These are phyloP conservation scores for Hyaloscypha variabilis DNA, from an alignment of 495 filamentous ascomycete species.

Conservation along the genomic window DNA sequence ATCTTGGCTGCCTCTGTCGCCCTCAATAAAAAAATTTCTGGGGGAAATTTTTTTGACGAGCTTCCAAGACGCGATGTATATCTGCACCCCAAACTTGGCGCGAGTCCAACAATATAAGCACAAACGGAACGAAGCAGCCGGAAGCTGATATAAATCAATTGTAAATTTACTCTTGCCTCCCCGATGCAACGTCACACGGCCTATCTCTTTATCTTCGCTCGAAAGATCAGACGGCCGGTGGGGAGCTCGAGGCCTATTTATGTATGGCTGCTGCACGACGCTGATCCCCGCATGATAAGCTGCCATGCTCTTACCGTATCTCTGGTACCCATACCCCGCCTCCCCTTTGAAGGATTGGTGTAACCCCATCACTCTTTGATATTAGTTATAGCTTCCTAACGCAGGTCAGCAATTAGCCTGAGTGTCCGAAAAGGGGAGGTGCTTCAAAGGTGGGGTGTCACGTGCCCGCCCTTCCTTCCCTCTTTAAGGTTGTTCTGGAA, in stretches of 20 bases:
- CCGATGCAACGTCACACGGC: background rate
- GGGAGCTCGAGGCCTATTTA: background rate
- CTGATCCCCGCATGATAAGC: background rate
- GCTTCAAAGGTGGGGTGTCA: background rate
- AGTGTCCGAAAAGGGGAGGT: background rate
- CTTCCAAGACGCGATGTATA: background rate
- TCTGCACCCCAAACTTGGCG: background rate
- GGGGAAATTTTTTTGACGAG: no score
- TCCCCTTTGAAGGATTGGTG: background rate
- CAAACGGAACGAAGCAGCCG: background rate
- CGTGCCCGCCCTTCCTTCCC: background rate
- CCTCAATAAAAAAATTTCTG: background rate
- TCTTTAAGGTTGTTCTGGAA: background rate
- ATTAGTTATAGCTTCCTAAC: no score
- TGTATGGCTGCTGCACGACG: background rate
- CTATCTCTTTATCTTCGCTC: background rate
- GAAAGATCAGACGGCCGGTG: background rate
- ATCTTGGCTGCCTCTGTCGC: conserved; percentile 26
- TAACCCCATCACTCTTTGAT: background rate
- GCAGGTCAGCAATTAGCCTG: background rate
- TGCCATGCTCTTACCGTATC: background rate
- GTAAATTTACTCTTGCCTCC: background rate
- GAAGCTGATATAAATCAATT: background rate
- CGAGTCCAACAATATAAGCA: background rate
- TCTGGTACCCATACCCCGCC: background rate